Evolutionary conservation across 768 basidiomycete genomes (phyloP).

Genomic region (Mycena capillaripes): DNA sequence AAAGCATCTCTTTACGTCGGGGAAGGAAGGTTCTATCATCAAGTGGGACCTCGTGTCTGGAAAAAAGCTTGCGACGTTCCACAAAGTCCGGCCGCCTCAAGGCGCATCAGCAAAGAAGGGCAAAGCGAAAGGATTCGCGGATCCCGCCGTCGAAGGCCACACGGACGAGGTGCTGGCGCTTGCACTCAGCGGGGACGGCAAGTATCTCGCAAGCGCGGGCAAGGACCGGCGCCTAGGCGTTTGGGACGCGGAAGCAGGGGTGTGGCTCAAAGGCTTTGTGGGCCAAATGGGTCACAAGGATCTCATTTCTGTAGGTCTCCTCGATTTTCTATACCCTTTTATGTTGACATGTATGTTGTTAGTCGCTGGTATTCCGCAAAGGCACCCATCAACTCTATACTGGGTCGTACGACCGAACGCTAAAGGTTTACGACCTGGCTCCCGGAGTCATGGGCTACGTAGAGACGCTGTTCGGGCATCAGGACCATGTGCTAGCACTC

Average conservation of each 20-base stretch:
- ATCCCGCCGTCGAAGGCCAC: constrained; percentile 76
- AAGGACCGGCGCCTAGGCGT: constrained; percentile 86
- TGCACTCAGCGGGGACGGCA: constrained; percentile 89
- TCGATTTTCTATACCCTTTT: constrained; percentile 6
- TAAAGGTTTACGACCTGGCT: constrained; percentile 86
- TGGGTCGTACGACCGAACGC: constrained; percentile 86
- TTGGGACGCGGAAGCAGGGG: constrained; percentile 84
- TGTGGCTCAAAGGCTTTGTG: constrained; percentile 86
- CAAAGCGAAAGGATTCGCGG: constrained; percentile 68
- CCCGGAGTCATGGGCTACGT: constrained; percentile 90
- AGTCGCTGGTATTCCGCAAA: constrained; percentile 85
- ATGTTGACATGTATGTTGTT: too few species aligned
- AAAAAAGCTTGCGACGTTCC: constrained; percentile 67
- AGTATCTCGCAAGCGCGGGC: constrained; percentile 88
- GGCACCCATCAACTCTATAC: constrained; percentile 82
- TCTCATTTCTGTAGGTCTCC: constrained; percentile 50
- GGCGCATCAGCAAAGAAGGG: constrained; percentile 58
- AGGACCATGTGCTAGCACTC: constrained; percentile 85
- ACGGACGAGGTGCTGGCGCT: constrained; percentile 88
- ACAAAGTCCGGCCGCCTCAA: constrained; percentile 65
- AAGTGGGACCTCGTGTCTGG: constrained; percentile 86
- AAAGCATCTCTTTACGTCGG: constrained; percentile 85
- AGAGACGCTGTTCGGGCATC: constrained; percentile 97
- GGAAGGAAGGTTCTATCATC: constrained; percentile 92
- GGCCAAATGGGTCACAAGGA: constrained; percentile 80